These are phyloP conservation scores for Hypoxylon sp. DNA, from an alignment of 2,329 filamentous ascomycete genomes.

Conservation along the genomic window DNA sequence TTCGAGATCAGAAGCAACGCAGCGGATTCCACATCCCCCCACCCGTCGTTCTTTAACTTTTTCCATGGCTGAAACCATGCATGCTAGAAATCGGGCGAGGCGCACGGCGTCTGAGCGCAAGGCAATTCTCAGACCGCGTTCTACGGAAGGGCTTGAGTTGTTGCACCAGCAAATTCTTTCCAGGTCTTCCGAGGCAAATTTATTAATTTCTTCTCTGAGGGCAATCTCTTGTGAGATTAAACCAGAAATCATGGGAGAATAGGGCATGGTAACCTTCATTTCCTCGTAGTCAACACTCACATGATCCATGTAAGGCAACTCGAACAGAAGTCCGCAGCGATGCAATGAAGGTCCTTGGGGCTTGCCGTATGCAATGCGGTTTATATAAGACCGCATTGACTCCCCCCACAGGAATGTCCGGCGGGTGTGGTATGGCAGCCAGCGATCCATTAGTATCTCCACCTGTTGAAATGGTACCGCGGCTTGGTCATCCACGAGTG, in stretches of 20 bases:
- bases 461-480: background rate
- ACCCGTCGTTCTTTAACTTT: background rate
- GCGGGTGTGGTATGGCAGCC: background rate
- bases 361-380: background rate
- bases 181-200: background rate
- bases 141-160: slow-evolving; percentile 4
- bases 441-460: background rate
- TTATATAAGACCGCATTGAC: background rate
- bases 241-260: background rate
- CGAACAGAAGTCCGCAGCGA: background rate
- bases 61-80: background rate
- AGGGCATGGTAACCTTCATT: background rate
- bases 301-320: background rate
- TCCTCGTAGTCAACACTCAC: background rate
- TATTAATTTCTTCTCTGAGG: background rate
- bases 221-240: background rate
- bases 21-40: background rate
- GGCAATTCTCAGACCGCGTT: slow-evolving; percentile 22
- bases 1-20: background rate
- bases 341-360: background rate
- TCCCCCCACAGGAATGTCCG: background rate
- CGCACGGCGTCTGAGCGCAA: slow-evolving; percentile 14
- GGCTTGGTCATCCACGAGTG: no score
- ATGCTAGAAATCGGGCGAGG: background rate
- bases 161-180: slow-evolving; percentile 4